Base-by-base conservation (phyloP, 176 grass and related monocot species). In the Aegilops speltoides region DNA sequence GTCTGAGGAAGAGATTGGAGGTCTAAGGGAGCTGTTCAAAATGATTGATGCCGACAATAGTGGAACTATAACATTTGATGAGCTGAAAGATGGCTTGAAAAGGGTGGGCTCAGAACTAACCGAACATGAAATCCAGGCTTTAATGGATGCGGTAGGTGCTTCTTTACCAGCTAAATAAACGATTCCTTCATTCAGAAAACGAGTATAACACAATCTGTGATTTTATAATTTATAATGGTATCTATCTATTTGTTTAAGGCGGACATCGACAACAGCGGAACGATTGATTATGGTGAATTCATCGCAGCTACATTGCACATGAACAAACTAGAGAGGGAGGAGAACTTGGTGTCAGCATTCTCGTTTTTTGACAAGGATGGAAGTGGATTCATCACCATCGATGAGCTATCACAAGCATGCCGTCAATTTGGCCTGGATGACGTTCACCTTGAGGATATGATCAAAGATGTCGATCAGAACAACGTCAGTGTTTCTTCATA, bases 1-100 rank as follows among this genome's bases (percentile, higher is more conserved):
- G 17, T 96, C 92, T 54, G 93, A 98, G 89, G 96, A 98, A 93
- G 96, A 98, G 90, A 98, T 98, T 89, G 96, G 96, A 78, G 96
- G 96, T 60, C 90, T 98, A 78, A 98, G 91, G 87, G 93, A 98
- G 85, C 75, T 98, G 79, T 98, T 98, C 89, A 96, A 93, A 84
- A 98, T 98, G 96, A 98, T 98, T 48, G 96, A 98, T 88, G 91
- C 96, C 26, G 96, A 98, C 83, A 87, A 82, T 79, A 98, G 96
- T 88, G 93, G 96, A 38, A 98, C 96, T 57, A 98, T 98, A 84
- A 98, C 96, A 73, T 98, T 96, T 90, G 96, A 98, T 88, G 96
- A 98, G 79, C 90, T 98, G n/a, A 98, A 96, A 84, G 88, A 98
- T 79, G 96, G 96, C 37, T 86, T 98, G 82, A 96, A 88, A 90